Evolutionary conservation across 83 land plant genomes (phyloP).

Genomic region (Diphasiastrum complanatum): DNA sequence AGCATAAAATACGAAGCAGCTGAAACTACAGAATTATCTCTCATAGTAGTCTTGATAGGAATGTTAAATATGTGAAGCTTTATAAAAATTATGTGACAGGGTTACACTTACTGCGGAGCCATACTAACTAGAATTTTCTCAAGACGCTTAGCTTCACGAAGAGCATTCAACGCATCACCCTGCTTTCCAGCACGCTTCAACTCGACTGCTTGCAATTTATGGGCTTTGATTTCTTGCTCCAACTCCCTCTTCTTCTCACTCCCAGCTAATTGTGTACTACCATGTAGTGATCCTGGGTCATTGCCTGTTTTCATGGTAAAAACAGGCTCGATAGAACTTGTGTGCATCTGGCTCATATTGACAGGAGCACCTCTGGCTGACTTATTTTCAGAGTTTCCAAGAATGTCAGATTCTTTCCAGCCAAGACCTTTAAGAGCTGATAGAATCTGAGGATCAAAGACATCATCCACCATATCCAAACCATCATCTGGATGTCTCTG

Average conservation of each 20-base stretch:
- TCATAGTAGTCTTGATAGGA: too few species aligned
- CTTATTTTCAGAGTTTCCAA: too few species aligned
- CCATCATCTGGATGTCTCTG: not conserved
- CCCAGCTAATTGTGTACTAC: not conserved
- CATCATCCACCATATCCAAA: not conserved
- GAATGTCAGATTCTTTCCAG: too few species aligned
- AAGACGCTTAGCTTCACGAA: conserved; percentile 29
- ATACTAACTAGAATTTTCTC: too few species aligned
- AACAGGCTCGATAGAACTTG: too few species aligned
- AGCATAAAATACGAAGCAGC: too few species aligned
- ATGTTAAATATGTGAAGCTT: too few species aligned
- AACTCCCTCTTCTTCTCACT: conserved; percentile 16
- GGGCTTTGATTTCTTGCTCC: conserved; percentile 16
- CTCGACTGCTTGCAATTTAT: conserved; percentile 25
- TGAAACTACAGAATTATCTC: too few species aligned
- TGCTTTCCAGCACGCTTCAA: conserved; percentile 30
- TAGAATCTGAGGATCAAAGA: not conserved
- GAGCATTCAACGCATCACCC: conserved; percentile 27
- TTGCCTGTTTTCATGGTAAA: not conserved
- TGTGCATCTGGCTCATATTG: too few species aligned
- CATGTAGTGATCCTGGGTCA: not conserved
- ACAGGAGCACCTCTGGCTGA: too few species aligned
- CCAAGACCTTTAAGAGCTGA: not conserved
- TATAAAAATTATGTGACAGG: too few species aligned
- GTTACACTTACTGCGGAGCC: too few species aligned